phyloP scores from a whole-genome alignment of 805 yeast genomes.

The Yamadazyma paraphyllophila region DNA sequence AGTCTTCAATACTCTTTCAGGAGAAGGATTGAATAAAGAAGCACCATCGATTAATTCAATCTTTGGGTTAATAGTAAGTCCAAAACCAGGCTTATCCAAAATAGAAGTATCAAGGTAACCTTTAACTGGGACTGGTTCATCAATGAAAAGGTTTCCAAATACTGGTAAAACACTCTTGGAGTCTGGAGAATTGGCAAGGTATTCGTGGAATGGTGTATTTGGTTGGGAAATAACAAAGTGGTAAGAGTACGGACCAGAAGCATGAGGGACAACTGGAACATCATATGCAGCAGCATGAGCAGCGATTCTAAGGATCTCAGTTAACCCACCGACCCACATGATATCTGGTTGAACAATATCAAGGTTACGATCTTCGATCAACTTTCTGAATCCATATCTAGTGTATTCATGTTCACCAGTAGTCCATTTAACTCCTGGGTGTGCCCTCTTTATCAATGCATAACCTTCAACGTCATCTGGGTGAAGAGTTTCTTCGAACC shows the following conservation, averaged over 20 bases:
- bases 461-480: constrained; percentile 53
- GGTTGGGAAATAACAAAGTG: constrained; percentile 49
- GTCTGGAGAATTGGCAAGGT: constrained; percentile 50
- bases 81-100: constrained; percentile 51
- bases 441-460: constrained; percentile 44
- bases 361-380: constrained; percentile 47
- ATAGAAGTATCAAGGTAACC: constrained; percentile 40
- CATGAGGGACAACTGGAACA: constrained; percentile 53
- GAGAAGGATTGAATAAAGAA: constrained; percentile 36
- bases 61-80: constrained; percentile 45
- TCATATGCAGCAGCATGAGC: constrained; percentile 53
- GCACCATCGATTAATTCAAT: constrained; percentile 42
- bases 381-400: constrained; percentile 49
- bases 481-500: constrained; percentile 53
- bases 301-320: constrained; percentile 45
- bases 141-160: constrained; percentile 44
- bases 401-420: constrained; percentile 56
- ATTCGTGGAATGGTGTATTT: constrained; percentile 54
- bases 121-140: constrained; percentile 47
- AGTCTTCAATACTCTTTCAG: constrained; percentile 32
- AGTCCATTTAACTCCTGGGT: constrained; percentile 47
- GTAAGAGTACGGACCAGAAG: constrained; percentile 53
- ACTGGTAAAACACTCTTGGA: constrained; percentile 44
- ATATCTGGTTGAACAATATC: constrained; percentile 52
- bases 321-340: constrained; percentile 55